phyloP scores from a whole-genome alignment of 169 alveolate genomes.

The Fabrea salina region DNA sequence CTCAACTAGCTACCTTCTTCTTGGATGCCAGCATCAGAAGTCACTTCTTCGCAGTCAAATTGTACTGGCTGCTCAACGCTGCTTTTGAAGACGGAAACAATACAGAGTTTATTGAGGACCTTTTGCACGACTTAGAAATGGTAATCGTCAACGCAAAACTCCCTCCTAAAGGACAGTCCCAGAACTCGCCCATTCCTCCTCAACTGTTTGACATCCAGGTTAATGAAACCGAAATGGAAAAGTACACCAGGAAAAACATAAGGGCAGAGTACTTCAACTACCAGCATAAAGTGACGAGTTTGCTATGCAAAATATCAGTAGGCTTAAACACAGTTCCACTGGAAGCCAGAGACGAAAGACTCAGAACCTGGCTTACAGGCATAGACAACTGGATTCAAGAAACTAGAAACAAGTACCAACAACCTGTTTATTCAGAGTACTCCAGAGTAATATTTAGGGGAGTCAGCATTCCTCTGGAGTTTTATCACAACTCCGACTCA shows the following conservation, averaged over 20 bases:
- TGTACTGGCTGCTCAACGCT: neutral
- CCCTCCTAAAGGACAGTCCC: neutral
- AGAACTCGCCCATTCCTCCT: neutral
- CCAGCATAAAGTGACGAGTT: neutral
- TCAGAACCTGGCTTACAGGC: conserved; percentile 14
- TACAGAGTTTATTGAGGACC: neutral
- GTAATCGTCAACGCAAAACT: conserved; percentile 23
- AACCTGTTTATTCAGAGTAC: neutral
- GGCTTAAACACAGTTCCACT: neutral
- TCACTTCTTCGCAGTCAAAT: conserved; percentile 18
- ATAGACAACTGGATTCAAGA: neutral
- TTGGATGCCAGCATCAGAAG: neutral
- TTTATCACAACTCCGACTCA: neutral
- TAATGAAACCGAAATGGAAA: conserved; percentile 23
- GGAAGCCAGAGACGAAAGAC: conserved; percentile 1
- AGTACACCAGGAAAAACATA: neutral
- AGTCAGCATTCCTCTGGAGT: neutral
- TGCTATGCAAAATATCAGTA: conserved; percentile 27
- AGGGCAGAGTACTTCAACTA: neutral
- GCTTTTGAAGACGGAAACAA: neutral
- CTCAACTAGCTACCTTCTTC: conserved; percentile 1
- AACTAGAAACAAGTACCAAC: neutral
- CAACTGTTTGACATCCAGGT: conserved; percentile 5
- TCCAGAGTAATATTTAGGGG: conserved; percentile 20
- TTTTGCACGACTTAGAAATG: conserved; percentile 23